Evolutionary conservation across 495 filamentous ascomycete genomes (phyloP).

Genomic region (Daldinia loculata): DNA sequence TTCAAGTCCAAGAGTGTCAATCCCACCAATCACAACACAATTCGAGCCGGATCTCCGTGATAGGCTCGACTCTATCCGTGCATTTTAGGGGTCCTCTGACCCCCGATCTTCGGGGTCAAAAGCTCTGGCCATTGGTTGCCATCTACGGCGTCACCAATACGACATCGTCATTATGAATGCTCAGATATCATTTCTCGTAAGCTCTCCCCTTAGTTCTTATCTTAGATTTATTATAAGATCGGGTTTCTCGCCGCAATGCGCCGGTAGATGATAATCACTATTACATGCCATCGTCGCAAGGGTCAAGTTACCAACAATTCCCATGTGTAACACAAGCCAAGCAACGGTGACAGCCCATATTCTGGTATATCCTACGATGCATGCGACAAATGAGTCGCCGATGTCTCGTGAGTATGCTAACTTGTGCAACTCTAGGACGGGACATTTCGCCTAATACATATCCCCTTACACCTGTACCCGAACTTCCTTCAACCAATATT

Average conservation of each 20-base stretch:
- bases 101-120: slow-evolving; percentile 43
- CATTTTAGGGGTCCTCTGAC: slow-evolving; percentile 41
- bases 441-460: slow-evolving; percentile 86
- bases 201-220: slow-evolving; percentile 30
- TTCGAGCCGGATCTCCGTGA: slow-evolving; percentile 35
- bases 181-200: slow-evolving; percentile 66
- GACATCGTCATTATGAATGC: slow-evolving; percentile 58
- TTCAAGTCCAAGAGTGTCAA: background rate
- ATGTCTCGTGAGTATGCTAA: slow-evolving; percentile 23
- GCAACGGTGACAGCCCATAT: slow-evolving; percentile 28
- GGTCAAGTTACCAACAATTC: slow-evolving; percentile 19
- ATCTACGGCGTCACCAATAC: slow-evolving; percentile 37
- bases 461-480: slow-evolving; percentile 83
- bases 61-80: slow-evolving; percentile 38
- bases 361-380: slow-evolving; percentile 34
- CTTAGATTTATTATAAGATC: slow-evolving; percentile 21
- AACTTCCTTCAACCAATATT: slow-evolving; percentile 85
- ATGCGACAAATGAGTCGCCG: slow-evolving; percentile 27
- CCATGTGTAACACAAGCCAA: slow-evolving; percentile 34
- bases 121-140: slow-evolving; percentile 23
- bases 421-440: slow-evolving; percentile 71
- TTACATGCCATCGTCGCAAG: slow-evolving; percentile 24
- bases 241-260: slow-evolving; percentile 8
- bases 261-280: background rate
- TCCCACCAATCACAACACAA: slow-evolving; percentile 46